Percentiles rank a stretch among this genome's conserved stretches.
Conservation (phyloP, 106 monocot genomes). For the Dendrobium officinale region DNA sequence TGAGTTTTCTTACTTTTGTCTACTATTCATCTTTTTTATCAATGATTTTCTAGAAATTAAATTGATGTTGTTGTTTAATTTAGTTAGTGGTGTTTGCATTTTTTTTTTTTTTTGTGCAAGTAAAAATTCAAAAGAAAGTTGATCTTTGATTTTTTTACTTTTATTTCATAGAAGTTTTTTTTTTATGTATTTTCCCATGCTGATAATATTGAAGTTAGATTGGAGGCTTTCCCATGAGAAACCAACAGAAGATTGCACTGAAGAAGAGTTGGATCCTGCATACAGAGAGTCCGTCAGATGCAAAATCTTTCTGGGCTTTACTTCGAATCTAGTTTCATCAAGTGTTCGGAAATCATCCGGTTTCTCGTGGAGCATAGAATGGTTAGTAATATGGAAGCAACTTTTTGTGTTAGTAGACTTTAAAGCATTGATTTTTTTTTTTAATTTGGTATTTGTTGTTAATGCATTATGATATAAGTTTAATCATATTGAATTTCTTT, state of each 20-base stretch:
- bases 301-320: conserved; percentile 66
- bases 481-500: no score
- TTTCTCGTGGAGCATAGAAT: conserved; percentile 76
- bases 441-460: neutral
- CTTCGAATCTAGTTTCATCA: conserved; percentile 88
- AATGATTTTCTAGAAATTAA: no score
- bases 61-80: no score
- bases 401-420: neutral
- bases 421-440: neutral
- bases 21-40: neutral
- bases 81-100: neutral
- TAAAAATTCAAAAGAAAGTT: neutral
- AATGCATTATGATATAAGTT: neutral
- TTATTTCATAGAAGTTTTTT: neutral
- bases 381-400: conserved; percentile 26
- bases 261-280: no score
- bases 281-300: no score
- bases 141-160: neutral
- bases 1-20: conserved; percentile 10
- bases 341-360: conserved; percentile 68
- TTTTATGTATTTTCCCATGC: neutral
- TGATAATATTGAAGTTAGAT: conserved; percentile 44
- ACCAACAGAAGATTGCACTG: no score
- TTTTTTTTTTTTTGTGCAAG: neutral
- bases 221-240: conserved; percentile 26